These are phyloP conservation scores for Podospora sp. DNA, from an alignment of 495 filamentous ascomycete genomes.

Conservation along the genomic window DNA sequence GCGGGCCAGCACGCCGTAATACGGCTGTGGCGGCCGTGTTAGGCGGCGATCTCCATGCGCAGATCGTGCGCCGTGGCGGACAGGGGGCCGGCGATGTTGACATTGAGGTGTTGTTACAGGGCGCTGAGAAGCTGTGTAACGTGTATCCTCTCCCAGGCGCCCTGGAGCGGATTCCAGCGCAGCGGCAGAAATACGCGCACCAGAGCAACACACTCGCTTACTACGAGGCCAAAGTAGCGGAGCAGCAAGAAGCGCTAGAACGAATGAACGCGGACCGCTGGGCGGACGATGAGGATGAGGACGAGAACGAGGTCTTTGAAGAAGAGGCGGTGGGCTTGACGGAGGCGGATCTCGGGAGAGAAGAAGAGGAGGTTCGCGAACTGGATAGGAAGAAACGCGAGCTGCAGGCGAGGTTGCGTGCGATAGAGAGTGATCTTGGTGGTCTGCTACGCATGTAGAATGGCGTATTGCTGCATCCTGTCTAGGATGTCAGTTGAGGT, in stretches of 20 bases:
- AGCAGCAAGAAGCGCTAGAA: slow-evolving; percentile 74
- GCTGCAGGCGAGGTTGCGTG: slow-evolving; percentile 75
- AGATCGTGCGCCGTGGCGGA: slow-evolving; percentile 64
- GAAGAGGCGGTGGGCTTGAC: slow-evolving; percentile 58
- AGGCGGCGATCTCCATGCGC: slow-evolving; percentile 82
- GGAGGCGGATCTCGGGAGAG: slow-evolving; percentile 71
- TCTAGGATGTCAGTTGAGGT: not conserved
- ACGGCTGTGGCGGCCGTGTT: slow-evolving; percentile 90
- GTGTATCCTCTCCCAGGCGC: slow-evolving; percentile 88
- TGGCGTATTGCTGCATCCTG: not conserved
- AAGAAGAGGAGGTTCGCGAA: slow-evolving; percentile 77
- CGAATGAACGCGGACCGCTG: slow-evolving; percentile 64
- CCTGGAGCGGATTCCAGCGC: slow-evolving; percentile 70
- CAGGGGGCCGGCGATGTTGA: slow-evolving; percentile 70
- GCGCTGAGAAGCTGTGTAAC: slow-evolving; percentile 85
- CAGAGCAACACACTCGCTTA: slow-evolving; percentile 73
- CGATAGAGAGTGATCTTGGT: slow-evolving; percentile 79
- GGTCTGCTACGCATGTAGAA: slow-evolving; percentile 48
- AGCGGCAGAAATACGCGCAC: slow-evolving; percentile 71
- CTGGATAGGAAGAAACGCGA: slow-evolving; percentile 75
- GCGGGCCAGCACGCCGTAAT: slow-evolving; percentile 58
- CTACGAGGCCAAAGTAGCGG: slow-evolving; percentile 77
- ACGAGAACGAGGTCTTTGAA: slow-evolving; percentile 36
- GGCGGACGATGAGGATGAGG: slow-evolving; percentile 51
- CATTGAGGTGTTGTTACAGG: slow-evolving; percentile 80